Evolutionary conservation across 306 rosid species (phyloP).

Genomic region (Heteromeles arbutifolia): DNA sequence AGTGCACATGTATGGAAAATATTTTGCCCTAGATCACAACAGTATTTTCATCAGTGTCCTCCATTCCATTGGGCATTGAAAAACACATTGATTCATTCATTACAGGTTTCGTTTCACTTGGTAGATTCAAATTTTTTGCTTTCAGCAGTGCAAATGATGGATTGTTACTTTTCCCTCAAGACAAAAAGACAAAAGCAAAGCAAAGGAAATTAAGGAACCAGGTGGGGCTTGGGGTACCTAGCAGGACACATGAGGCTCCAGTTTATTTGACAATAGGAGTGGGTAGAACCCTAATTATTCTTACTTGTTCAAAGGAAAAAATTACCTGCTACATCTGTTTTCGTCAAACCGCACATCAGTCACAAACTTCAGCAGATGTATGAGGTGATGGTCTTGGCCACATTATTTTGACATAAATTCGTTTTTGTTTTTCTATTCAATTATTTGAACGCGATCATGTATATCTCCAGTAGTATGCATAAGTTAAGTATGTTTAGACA

Average conservation of each 20-base stretch:
- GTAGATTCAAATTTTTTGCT: background rate
- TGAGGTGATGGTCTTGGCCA: slow-evolving; percentile 6
- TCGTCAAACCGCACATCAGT: slow-evolving; percentile 26
- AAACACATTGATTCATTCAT: background rate
- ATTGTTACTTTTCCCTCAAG: background rate
- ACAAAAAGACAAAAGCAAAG: background rate
- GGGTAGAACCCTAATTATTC: slow-evolving; percentile 55
- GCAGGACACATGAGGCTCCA: slow-evolving; percentile 45
- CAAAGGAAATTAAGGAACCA: slow-evolving; percentile 2
- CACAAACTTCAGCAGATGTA: slow-evolving; percentile 21
- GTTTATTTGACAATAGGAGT: slow-evolving; percentile 40
- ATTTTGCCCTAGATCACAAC: background rate
- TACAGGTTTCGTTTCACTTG: background rate
- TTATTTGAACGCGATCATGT: background rate
- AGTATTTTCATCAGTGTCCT: background rate
- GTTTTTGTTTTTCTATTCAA: background rate
- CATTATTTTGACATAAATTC: background rate
- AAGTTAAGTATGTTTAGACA: background rate
- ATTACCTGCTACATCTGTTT: slow-evolving; percentile 21
- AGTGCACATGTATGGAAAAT: background rate
- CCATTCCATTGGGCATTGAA: background rate
- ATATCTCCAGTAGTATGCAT: background rate
- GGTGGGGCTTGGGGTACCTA: slow-evolving; percentile 11
- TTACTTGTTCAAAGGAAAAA: slow-evolving; percentile 31
- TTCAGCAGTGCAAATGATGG: background rate